Percentiles rank a stretch among this genome's conserved stretches.
phyloP scores from a whole-genome alignment of 2,329 filamentous ascomycete species.

The Mollisia scopiformis region DNA sequence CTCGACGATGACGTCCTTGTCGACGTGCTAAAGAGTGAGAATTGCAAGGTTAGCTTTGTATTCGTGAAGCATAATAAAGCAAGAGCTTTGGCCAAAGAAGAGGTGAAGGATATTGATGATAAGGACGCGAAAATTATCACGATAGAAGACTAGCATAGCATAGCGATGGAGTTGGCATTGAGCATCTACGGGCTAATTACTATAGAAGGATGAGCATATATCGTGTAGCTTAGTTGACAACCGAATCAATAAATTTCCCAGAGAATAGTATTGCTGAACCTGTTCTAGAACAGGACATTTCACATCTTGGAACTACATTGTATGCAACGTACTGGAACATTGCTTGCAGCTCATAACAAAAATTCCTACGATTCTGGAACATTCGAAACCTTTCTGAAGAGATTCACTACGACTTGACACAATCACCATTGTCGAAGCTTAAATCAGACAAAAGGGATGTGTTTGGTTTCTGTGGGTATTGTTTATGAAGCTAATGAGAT shows the following conservation, averaged over 20 bases:
- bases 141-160: constrained; percentile 7
- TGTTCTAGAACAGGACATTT: neutral
- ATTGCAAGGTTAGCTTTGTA: constrained; percentile 48
- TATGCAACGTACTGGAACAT: too few relatives aligned
- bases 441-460: neutral
- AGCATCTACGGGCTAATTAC: neutral
- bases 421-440: neutral
- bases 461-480: neutral
- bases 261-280: neutral
- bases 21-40: constrained; percentile 47
- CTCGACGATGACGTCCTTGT: constrained; percentile 55
- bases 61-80: constrained; percentile 44
- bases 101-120: neutral
- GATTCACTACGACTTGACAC: neutral
- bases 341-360: too few relatives aligned
- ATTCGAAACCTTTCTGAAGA: neutral
- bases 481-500: neutral
- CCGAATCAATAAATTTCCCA: too few relatives aligned
- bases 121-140: neutral
- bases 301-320: too few relatives aligned
- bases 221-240: neutral
- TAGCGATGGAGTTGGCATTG: constrained; percentile 16
- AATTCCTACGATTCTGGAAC: neutral
- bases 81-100: neutral
- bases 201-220: neutral